Evolutionary conservation across 371 early-diverging fungal species (phyloP), one percentile per base, ranked within the genome.

Genomic region (Conidiobolus incongruus): DNA sequence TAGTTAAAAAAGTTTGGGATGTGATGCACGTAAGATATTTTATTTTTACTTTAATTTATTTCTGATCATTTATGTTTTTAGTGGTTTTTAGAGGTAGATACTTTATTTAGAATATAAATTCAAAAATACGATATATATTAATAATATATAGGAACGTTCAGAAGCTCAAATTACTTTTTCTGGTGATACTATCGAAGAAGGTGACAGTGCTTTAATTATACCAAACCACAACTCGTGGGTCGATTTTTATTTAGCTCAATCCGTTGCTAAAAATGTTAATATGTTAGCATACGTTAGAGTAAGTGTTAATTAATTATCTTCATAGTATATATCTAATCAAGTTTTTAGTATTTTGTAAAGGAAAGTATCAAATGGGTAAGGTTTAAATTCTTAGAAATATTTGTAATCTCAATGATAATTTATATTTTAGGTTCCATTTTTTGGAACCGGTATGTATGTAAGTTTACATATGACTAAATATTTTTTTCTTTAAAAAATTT

Each of bases 341-440:
- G n/a, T n/a, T n/a, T n/a, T n/a, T n/a, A n/a, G 70, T 80, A 78
- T 54, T 80, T 80, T 65, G 68, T 72, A 17, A 80, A 80, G 49
- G 74, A 76, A 50, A 68, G 68, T 1, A 33, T 78, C 17, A 75
- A 77, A 67, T 75, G n/a, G n/a, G n/a, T n/a, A n/a, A n/a, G n/a
- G n/a, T n/a, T n/a, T n/a, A n/a, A n/a, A n/a, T n/a, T n/a, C n/a
- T n/a, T n/a, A n/a, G n/a, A n/a, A n/a, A n/a, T n/a, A n/a, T n/a
- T n/a, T n/a, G n/a, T n/a, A n/a, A n/a, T n/a, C n/a, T n/a, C n/a
- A n/a, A n/a, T n/a, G n/a, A n/a, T n/a, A 62, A 55, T 72, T 72
- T 11, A 15, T 10, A 22, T 28, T 33, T 13, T 45, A 68, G 66
- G 44, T 69, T 33, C 66, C 69, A 4, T 71, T 64, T 45, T 70